Evolutionary conservation across 169 alveolate genomes (phyloP), one percentile per base, ranked within the genome.

Genomic region (Babesia ovata): DNA sequence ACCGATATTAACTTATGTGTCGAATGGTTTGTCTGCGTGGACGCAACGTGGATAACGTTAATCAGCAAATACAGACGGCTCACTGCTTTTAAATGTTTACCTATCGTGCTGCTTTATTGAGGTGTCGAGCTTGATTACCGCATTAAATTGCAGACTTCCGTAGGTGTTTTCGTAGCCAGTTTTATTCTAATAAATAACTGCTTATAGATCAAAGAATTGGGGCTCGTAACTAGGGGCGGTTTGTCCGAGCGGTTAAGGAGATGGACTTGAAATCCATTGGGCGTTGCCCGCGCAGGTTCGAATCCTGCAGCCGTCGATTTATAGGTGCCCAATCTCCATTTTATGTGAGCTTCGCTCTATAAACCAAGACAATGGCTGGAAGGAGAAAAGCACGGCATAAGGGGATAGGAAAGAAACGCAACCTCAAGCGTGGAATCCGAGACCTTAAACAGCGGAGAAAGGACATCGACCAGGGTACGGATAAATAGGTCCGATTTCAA

Each of bases 201-300:
- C 2, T 67, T 54, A 13, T 57, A 58, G 19, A 63, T 26, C 26
- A n/a, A 44, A 42, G 53, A 62, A 21, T 82, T 45, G 39, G 45
- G 75, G 65, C 45, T 28, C 46, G 12, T 0, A 4, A 53, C 26
- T 19, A 49, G 17, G 57, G 89, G 89, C 89, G 89, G 89, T 82
- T 82, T 90, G 94, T 88, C 98, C 98, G 98, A 95, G 98, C 94
- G 98, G 98, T 95, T 95, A 95, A 95, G 98, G 98, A 93, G 98
- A 84, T 91, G 95, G 98, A 95, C 97, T 95, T 92, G 97, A 94
- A 95, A 95, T 95, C 98, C 95, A 91, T 84, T 95, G 97, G 98
- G 98, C 96, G 94, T 90, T 92, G 95, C 98, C 98, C 97, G 97
- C 98, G 98, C 97, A 95, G 98, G 98, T 95, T 95, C 98, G 96